Conservation (phyloP, 1,284 basidiomycete genomes). For the Albatrellus sp. region DNA sequence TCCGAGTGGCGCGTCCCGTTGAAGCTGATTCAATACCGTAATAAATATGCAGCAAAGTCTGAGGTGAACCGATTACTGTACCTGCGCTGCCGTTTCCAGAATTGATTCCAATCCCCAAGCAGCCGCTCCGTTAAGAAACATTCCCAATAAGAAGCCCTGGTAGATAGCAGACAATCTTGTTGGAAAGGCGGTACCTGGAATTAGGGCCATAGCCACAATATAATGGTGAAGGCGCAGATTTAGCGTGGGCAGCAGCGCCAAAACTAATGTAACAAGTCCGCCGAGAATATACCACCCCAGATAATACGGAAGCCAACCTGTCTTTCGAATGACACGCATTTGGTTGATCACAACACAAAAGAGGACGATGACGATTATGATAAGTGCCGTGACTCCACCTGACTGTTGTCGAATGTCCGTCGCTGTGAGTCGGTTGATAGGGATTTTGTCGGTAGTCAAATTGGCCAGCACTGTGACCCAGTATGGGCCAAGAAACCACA, state of each 20-base stretch:
- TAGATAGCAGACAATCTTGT: slow-evolving; percentile 70
- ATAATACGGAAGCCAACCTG: slow-evolving; percentile 72
- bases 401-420: slow-evolving; percentile 58
- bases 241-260: slow-evolving; percentile 61
- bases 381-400: slow-evolving; percentile 61
- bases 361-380: slow-evolving; percentile 60
- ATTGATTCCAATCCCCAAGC: slow-evolving; percentile 76
- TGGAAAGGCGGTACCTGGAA: slow-evolving; percentile 73
- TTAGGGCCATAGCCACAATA: slow-evolving; percentile 61
- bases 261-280: slow-evolving; percentile 51
- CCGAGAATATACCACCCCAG: slow-evolving; percentile 58
- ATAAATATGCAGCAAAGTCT: slow-evolving; percentile 1
- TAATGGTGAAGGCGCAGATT: slow-evolving; percentile 66
- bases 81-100: slow-evolving; percentile 64
- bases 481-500: slow-evolving; percentile 69
- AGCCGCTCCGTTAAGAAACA: slow-evolving; percentile 70
- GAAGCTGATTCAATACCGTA: slow-evolving; percentile 31
- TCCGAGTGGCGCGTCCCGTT: slow-evolving; percentile 61
- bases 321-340: slow-evolving; percentile 71
- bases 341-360: slow-evolving; percentile 59
- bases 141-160: slow-evolving; percentile 71
- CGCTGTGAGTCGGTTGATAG: slow-evolving; percentile 59
- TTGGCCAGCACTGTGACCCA: slow-evolving; percentile 72
- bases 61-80: slow-evolving; percentile 21
- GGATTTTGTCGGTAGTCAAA: slow-evolving; percentile 55